These are phyloP conservation scores for Salix exigua DNA, from an alignment of 345 rosid genomes.

Conservation along the genomic window DNA sequence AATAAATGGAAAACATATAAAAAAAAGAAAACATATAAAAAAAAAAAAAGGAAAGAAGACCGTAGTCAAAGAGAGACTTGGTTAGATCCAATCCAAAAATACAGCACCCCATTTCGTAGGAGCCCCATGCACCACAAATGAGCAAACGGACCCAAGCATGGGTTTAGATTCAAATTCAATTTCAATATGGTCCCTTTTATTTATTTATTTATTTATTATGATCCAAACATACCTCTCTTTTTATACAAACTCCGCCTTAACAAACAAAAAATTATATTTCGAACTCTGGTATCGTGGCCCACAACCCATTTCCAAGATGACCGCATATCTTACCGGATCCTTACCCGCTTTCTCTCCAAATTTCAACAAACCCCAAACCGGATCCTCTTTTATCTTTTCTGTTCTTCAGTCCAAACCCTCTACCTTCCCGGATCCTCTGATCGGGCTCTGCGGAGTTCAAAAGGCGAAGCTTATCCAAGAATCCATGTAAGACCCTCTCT, in stretches of 20 bases:
- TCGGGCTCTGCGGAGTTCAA: constrained; percentile 17
- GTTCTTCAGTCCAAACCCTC: constrained; percentile 18
- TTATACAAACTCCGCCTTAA: background rate
- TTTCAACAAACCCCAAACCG: constrained; percentile 12
- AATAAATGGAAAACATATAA: no score
- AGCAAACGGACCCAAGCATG: background rate
- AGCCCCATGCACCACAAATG: no score
- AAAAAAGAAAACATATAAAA: no score
- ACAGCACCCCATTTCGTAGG: no score
- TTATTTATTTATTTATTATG: no score
- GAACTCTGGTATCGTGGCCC: constrained; percentile 6
- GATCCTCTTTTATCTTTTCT: constrained; percentile 20
- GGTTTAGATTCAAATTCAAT: background rate
- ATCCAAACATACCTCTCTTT: background rate
- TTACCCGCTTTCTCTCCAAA: constrained; percentile 1
- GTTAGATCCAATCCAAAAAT: no score
- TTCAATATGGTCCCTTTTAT: background rate
- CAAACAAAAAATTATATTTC: background rate
- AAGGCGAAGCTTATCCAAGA: background rate
- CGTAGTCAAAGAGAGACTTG: no score
- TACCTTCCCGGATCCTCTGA: constrained; percentile 58
- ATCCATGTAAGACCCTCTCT: constrained; percentile 14
- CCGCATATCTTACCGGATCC: background rate
- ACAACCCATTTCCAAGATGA: background rate
- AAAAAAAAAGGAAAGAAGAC: no score